Evolutionary conservation across 345 rosid genomes (phyloP).

Genomic region (Aquilaria sinensis): DNA sequence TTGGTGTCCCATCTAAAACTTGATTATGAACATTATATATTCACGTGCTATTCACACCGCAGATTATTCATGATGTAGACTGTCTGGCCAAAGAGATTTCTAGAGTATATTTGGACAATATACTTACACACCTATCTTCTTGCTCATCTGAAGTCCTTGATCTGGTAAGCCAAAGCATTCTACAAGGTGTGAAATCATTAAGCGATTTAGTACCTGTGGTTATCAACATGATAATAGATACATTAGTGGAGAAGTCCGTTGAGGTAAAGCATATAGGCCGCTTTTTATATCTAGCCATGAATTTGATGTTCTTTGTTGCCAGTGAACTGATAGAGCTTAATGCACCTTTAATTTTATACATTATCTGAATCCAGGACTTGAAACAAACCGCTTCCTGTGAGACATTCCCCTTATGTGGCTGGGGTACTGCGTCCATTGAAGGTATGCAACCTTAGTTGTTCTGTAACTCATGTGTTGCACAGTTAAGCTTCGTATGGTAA

Average conservation of each 20-base stretch:
- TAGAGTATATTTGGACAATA: constrained; percentile 56
- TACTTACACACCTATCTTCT: constrained; percentile 57
- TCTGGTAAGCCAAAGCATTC: constrained; percentile 72
- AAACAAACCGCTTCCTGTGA: constrained; percentile 85
- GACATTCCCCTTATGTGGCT: constrained; percentile 87
- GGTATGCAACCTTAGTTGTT: constrained; percentile 32
- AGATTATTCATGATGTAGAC: constrained; percentile 83
- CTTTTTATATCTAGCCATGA: neutral
- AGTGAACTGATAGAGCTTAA: too few species aligned
- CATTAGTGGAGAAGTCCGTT: constrained; percentile 77
- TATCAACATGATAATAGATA: constrained; percentile 48
- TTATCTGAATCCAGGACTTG: constrained; percentile 43
- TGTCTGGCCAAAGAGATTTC: constrained; percentile 55
- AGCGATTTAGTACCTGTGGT: constrained; percentile 48
- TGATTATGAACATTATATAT: neutral
- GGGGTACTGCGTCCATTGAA: constrained; percentile 75
- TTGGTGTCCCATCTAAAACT: too few species aligned
- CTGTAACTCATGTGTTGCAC: too few species aligned
- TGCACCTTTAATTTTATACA: constrained; percentile 9
- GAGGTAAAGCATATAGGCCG: constrained; percentile 52
- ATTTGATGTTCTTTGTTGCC: neutral
- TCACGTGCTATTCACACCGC: constrained; percentile 30
- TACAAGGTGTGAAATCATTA: constrained; percentile 58
- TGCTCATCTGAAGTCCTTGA: constrained; percentile 63
- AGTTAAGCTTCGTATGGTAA: too few species aligned